Percentiles rank a stretch among this genome's conserved stretches.
Conservation (phyloP, 768 basidiomycete species). For the Cyclocybe aegerita region DNA sequence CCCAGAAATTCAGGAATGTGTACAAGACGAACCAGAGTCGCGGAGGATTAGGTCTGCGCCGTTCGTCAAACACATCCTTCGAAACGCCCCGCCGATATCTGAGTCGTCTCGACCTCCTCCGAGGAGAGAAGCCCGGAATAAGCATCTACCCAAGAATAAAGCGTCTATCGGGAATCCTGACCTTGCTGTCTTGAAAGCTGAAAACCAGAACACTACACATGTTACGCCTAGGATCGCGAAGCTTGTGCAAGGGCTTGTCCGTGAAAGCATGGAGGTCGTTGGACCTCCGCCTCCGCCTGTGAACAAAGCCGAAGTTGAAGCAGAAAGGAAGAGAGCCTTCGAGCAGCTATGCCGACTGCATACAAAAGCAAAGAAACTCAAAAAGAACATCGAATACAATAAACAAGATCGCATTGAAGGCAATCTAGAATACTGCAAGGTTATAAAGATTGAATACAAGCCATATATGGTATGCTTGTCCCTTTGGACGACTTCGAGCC, state of each 20-base stretch:
- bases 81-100: constrained; percentile 11
- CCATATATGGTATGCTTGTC: constrained; percentile 39
- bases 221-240: constrained; percentile 61
- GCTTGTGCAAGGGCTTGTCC: constrained; percentile 51
- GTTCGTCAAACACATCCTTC: constrained; percentile 26
- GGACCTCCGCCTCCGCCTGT: constrained; percentile 39
- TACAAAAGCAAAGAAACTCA: constrained; percentile 18
- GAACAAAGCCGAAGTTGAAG: constrained; percentile 25
- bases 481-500: not conserved
- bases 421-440: constrained; percentile 33
- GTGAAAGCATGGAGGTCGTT: constrained; percentile 53
- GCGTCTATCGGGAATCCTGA: constrained; percentile 47
- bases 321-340: constrained; percentile 21
- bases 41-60: constrained; percentile 19
- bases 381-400: constrained; percentile 24
- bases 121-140: constrained; percentile 3
- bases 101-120: constrained; percentile 1
- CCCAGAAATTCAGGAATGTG: constrained; percentile 27
- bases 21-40: constrained; percentile 21
- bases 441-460: constrained; percentile 41
- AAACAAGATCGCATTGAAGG: constrained; percentile 33
- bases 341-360: constrained; percentile 29
- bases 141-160: constrained; percentile 10
- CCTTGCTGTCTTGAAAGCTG: constrained; percentile 50
- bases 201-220: constrained; percentile 54